Evolutionary conservation across 768 basidiomycete species (phyloP), one percentile per base, ranked within the genome.

Genomic region (Rhizopogon roseolus): DNA sequence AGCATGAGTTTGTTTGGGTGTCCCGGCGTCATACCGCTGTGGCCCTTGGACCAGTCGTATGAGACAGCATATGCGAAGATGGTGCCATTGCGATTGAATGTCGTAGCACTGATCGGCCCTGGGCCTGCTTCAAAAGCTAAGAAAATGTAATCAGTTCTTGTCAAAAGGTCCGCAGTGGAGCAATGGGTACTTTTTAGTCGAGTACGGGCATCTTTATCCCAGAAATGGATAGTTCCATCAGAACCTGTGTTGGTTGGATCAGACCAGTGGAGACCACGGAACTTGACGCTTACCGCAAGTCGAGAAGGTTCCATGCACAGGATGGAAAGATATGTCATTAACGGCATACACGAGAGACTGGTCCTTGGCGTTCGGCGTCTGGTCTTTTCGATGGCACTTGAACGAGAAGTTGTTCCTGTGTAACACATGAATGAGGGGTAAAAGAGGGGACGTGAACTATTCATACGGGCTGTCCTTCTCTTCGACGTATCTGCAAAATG

Each of bases 21-120:
- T 7, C 75, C 74, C 2, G 80, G 76, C 5, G 86, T 86, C 79
- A 88, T 91, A 19, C 93, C 93, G 11, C 85, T 83, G 66, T 93
- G 89, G 7, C 93, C 92, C 66, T 93, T 93, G 14, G 86, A 89
- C 93, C 93, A 96, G 64, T 96, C 93, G 59, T 96, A 96, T 11
- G 92, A 93, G 22, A 96, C 71, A 1, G 93, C 88, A 60, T 97
- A 97, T 0, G 93, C 95, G 64, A 97, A 92, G 58, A 97, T 90
- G 29, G 76, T 84, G 28, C 92, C 92, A 25, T 81, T 90, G 56
- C 87, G 86, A 74, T 93, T 97, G 78, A 96, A 98, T 4, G 84
- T 76, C 8, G 86, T 86, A 7, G 87, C 79, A 17, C 88, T 73
- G 56, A 97, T 88, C 0, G 95, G 93, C 22, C 84, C 88, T 1